Base-by-base conservation (phyloP, 2,329 filamentous ascomycete genomes). In the Sphaerulina vaccinii region DNA sequence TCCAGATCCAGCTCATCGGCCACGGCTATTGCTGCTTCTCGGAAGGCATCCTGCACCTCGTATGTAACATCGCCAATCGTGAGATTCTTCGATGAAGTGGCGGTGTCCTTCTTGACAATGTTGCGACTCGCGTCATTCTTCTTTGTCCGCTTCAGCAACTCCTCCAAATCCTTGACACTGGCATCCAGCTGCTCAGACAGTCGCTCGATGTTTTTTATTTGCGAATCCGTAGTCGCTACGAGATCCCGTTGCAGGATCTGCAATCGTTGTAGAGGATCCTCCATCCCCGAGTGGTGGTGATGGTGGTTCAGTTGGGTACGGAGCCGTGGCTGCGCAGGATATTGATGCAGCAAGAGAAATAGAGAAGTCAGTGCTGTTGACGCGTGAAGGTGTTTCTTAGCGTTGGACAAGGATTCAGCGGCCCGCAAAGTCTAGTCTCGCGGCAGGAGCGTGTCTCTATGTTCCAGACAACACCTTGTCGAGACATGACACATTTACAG, bases 1-100 rank as follows among this genome's bases (percentile, higher is more conserved):
- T 99, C 91, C 46, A 99, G 78, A 64, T 96, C 85, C 56, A 96
- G 78, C 61, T 90, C 88, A 70, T 97, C 91, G 49, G 92, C 88
- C 32, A 99, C 78, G 62, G 89, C 82, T 24, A 95, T 77, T 19
- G 85, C 82, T 61, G 86, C 84, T 70, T 96, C 86, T 66, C 92
- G 84, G 71, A 99, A 97, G 56, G 90, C 85, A 50, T 88, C 81
- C 71, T 95, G 96, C 73, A 99, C 77, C 18, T 79, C 75, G 70
- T 90, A 97, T 64, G 91, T 83, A 27, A 82, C 79, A 56, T 84
- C 86, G 61, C 82, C 81, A 52, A 96, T 73, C 27, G 76, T 82
- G 61, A 97, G 78, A 68, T 88, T 91, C 52, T 88, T 90, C 18
- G 58, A 44, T 18, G 37, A 38, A 6, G 60, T 52, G 18, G 38